phyloP scores from a whole-genome alignment of 2,329 filamentous ascomycete species.

The Epichloe brachyelytri region DNA sequence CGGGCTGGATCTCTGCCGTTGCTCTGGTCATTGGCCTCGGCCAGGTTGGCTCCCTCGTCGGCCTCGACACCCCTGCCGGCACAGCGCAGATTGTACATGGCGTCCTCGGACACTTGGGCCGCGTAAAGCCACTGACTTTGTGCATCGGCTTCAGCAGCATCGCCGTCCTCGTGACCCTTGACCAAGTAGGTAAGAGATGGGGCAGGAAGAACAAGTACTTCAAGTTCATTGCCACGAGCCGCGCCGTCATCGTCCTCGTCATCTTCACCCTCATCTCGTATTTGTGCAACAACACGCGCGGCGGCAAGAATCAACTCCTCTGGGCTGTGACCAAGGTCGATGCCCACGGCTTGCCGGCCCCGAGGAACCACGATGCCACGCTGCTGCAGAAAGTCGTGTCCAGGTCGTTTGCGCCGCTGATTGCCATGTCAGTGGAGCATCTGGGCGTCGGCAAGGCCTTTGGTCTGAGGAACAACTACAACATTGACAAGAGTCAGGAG shows the following conservation, averaged over 20 bases:
- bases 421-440: slow-evolving; percentile 49
- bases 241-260: slow-evolving; percentile 46
- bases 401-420: slow-evolving; percentile 45
- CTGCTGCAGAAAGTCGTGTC: slow-evolving; percentile 41
- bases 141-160: slow-evolving; percentile 47
- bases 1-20: slow-evolving; percentile 53
- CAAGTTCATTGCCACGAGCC: slow-evolving; percentile 45
- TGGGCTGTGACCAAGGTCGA: slow-evolving; percentile 46
- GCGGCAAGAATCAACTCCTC: slow-evolving; percentile 28
- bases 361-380: slow-evolving; percentile 30
- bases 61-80: slow-evolving; percentile 37
- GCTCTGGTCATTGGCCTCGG: slow-evolving; percentile 53
- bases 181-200: slow-evolving; percentile 46
- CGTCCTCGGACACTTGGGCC: slow-evolving; percentile 41
- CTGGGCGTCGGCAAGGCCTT: slow-evolving; percentile 53
- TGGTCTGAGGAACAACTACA: slow-evolving; percentile 47
- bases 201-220: slow-evolving; percentile 43
- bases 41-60: slow-evolving; percentile 50
- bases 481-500: slow-evolving; percentile 51
- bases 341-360: slow-evolving; percentile 38
- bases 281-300: slow-evolving; percentile 41
- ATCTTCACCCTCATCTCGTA: slow-evolving; percentile 53
- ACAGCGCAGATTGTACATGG: slow-evolving; percentile 46
- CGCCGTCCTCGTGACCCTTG: slow-evolving; percentile 40
- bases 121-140: slow-evolving; percentile 44